Evolutionary conservation across 805 yeast genomes (phyloP), one percentile per base, ranked within the genome.

Genomic region (Ogataea pini): DNA sequence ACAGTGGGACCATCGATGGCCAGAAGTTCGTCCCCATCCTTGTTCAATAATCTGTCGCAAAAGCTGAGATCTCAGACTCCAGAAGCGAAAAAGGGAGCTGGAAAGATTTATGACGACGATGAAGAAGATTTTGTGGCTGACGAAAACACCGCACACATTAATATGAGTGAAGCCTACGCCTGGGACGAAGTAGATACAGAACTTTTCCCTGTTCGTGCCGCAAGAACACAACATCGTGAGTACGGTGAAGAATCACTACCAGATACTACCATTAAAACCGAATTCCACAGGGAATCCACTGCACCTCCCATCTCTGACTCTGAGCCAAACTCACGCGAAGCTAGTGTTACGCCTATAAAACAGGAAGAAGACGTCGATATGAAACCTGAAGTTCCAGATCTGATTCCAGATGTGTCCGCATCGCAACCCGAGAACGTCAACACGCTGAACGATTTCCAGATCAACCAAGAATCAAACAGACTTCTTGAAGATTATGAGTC

Each of bases 201-300:
- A 16, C 63, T 84, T 27, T 84, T 86, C 70, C 92, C 92, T 0
- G 83, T 86, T 4, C 76, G 90, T 56, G 88, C 92, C 1, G 72
- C 72, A 8, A 75, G 89, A 65, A 68, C 71, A 9, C 75, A 72
- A 27, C 75, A 72, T 46, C 69, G 66, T 31, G 76, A 64, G 31
- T 60, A 59, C 27, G 69, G 68, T 2, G 69, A 64, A 42, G 64
- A 56, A 32, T 51, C 62, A 3, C 37, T 49, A 13, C 57, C 67
- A n/a, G 61, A 70, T 13, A 69, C 63, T 3, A 50, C 62, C 1
- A 62, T 70, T 17, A 70, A 72, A 47, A 58, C 63, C 1, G 70
- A 64, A 33, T 56, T 61, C 41, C 64, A 53, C 36, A 51, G 60
- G n/a, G 64, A 58, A 14, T n/a, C 38, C 7, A 57, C 65, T 4